These are phyloP conservation scores for Ligustrum vulgare DNA, from an alignment of 257 asterid genomes.

Conservation along the genomic window DNA sequence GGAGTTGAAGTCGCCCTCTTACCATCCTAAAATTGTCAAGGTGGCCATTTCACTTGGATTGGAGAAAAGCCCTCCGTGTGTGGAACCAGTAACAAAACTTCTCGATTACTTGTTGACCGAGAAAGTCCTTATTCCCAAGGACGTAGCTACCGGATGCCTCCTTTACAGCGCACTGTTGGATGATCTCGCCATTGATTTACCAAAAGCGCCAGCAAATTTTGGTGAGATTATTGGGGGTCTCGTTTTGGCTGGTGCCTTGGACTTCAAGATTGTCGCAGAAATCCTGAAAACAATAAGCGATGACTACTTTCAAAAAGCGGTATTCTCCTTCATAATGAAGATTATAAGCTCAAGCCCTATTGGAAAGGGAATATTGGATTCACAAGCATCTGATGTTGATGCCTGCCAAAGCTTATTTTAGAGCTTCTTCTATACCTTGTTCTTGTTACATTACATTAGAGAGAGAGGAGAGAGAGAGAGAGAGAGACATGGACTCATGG, in stretches of 20 bases:
- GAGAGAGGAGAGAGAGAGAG: no score
- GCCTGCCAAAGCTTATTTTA: slow-evolving; percentile 64
- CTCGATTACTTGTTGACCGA: slow-evolving; percentile 51
- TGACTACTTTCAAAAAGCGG: slow-evolving; percentile 53
- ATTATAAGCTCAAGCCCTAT: slow-evolving; percentile 38
- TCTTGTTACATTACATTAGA: no score
- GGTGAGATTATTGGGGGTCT: slow-evolving; percentile 73
- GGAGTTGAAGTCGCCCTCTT: slow-evolving; percentile 41
- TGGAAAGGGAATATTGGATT: slow-evolving; percentile 58
- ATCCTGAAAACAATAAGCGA: slow-evolving; percentile 61
- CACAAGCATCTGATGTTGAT: slow-evolving; percentile 61
- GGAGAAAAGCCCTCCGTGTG: slow-evolving; percentile 71
- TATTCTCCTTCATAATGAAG: slow-evolving; percentile 43
- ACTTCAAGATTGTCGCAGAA: slow-evolving; percentile 65
- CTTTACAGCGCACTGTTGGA: slow-evolving; percentile 56
- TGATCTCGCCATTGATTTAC: slow-evolving; percentile 86
- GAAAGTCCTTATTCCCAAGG: slow-evolving; percentile 42
- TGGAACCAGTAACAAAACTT: slow-evolving; percentile 57
- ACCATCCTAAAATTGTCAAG: slow-evolving; percentile 71
- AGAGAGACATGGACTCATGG: no score
- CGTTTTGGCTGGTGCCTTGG: slow-evolving; percentile 56
- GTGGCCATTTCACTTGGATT: slow-evolving; percentile 66
- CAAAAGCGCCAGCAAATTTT: slow-evolving; percentile 74
- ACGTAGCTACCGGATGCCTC: slow-evolving; percentile 52
- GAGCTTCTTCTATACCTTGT: slow-evolving; percentile 12